Conservation (phyloP, 352 stramenopile genomes). For the Discostella stelligera region DNA sequence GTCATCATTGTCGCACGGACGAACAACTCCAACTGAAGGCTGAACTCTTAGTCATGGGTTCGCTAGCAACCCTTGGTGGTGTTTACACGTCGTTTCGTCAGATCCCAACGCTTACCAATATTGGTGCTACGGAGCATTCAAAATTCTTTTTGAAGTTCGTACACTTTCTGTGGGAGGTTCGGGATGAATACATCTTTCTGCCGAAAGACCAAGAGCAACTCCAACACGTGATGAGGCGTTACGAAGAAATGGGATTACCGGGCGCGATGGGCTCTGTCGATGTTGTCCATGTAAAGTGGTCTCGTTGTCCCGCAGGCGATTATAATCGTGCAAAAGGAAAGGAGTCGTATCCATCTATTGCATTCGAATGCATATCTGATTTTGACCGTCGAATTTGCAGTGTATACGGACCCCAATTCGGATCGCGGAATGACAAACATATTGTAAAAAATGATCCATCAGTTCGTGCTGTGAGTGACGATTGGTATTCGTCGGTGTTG, state of each 20-base stretch:
- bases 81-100: neutral
- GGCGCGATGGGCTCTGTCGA: conserved; percentile 36
- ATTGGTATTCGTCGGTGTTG: conserved; percentile 23
- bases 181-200: conserved; percentile 15
- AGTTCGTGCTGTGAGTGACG: conserved; percentile 15
- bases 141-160: conserved; percentile 28
- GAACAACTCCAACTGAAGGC: conserved; percentile 10
- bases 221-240: conserved; percentile 8
- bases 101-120: conserved; percentile 17
- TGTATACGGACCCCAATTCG: conserved; percentile 13
- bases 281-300: conserved; percentile 48
- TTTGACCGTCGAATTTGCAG: conserved; percentile 22
- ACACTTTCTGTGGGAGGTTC: conserved; percentile 17
- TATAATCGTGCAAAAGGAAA: conserved; percentile 25
- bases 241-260: conserved; percentile 20
- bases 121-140: conserved; percentile 8
- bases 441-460: conserved; percentile 35
- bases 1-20: conserved; percentile 10
- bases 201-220: conserved; percentile 7
- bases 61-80: conserved; percentile 10
- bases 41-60: conserved; percentile 24
- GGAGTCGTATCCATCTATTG: conserved; percentile 32
- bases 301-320: conserved; percentile 23
- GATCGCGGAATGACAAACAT: conserved; percentile 42
- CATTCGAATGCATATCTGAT: conserved; percentile 38